phyloP scores from a whole-genome alignment of 129 eudicot genomes.

The Tagetes patula region DNA sequence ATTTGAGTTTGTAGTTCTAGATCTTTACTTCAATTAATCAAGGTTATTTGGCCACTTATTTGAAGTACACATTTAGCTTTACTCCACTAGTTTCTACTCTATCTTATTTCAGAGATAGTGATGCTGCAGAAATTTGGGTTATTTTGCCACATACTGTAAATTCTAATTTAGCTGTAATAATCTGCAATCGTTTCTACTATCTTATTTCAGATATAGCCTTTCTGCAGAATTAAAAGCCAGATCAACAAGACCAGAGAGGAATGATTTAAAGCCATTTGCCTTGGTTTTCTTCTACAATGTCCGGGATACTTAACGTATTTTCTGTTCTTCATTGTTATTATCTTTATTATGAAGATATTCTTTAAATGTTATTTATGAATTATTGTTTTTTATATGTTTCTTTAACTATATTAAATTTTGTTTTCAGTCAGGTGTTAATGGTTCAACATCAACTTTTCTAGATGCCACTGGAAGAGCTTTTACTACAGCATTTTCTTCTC shows the following conservation, averaged over 20 bases:
- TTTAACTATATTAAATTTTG: slow-evolving; percentile 17
- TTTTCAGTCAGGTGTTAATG: slow-evolving; percentile 69
- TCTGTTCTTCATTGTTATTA: slow-evolving; percentile 18
- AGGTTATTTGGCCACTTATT: not conserved
- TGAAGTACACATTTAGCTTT: slow-evolving; percentile 14
- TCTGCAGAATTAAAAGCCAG: slow-evolving; percentile 17
- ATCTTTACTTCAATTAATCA: slow-evolving; percentile 7
- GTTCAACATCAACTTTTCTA: slow-evolving; percentile 62
- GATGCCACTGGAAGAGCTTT: slow-evolving; percentile 75
- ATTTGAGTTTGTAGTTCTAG: slow-evolving; percentile 18
- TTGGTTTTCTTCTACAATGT: slow-evolving; percentile 49
- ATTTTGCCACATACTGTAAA: not conserved
- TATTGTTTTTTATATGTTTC: not conserved
- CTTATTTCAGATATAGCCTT: slow-evolving; percentile 23
- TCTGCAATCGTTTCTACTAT: slow-evolving; percentile 18
- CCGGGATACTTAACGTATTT: slow-evolving; percentile 67
- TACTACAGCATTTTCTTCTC: slow-evolving; percentile 63
- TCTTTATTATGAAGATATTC: not conserved
- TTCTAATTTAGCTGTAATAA: slow-evolving; percentile 18
- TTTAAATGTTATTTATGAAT: slow-evolving; percentile 2
- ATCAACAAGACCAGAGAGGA: slow-evolving; percentile 26
- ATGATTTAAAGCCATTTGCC: slow-evolving; percentile 41
- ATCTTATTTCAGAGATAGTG: slow-evolving; percentile 23
- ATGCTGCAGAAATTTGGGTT: slow-evolving; percentile 3
- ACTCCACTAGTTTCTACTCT: slow-evolving; percentile 11